Evolutionary conservation across 441 rosid genomes (phyloP), one percentile per base, ranked within the genome.

Genomic region (Rhodomyrtus psidioides): DNA sequence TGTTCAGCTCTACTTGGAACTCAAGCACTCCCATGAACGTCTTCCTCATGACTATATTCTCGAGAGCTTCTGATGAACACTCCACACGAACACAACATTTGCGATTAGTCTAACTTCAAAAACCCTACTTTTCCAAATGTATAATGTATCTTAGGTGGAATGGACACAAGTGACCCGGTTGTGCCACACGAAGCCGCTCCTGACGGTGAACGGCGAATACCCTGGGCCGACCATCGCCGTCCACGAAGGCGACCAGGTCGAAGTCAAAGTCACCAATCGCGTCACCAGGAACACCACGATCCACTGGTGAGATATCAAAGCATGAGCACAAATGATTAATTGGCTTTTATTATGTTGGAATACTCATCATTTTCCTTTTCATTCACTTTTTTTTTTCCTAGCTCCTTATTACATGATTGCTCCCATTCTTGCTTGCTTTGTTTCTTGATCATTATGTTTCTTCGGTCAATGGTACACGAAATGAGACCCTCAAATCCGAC

Each of bases 181-280:
- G 81, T 94, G 95, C 87, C 89, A 89, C 86, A 89, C 93, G 30
- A 94, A 91, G 88, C 91, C 83, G 26, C 91, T 94, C 83, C 82
- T 92, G 51, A 94, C 94, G 7, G 94, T 94, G 85, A 93, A 93
- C 83, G 97, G 95, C 58, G 27, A 93, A 84, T 94, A 89, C 85
- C 94, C 95, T 9, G 95, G 95, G 28, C 95, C 94, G 65, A 90
- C 93, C 34, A 92, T 94, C 42, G 92, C 89, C 53, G 91, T 93
- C 39, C 76, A 91, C 60, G 97, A 94, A 92, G 95, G 95, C 24
- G 95, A 94, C 88, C 82, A 85, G 74, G 93, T 94, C 17, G 92
- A 92, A 88, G 88, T 93, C 79, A 91, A 92, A 89, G 95, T 94
- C 89, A 94, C 93, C 16, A 93, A 94, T 65, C 83, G 85, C 82